Conservation (phyloP, 1,284 basidiomycete species). For the Inonotus obliquus region DNA sequence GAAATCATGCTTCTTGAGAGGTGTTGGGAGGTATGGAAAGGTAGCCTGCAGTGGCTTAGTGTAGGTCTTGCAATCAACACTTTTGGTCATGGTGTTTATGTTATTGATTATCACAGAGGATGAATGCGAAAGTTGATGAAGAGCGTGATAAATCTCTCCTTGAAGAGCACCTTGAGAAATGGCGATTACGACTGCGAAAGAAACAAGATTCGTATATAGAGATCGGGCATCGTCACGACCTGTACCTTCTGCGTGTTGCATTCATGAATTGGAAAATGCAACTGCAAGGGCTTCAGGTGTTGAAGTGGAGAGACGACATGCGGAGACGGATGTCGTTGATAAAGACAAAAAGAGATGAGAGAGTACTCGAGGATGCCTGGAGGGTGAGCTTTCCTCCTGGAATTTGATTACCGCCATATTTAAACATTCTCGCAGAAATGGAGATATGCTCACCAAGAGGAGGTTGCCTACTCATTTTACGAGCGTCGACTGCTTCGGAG, state of each 20-base stretch:
- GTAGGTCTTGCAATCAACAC: constrained; percentile 39
- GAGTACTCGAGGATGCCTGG: constrained; percentile 17
- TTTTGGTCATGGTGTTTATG: not conserved
- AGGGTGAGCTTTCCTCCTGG: constrained; percentile 11
- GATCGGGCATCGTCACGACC: constrained; percentile 6
- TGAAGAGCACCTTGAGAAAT: constrained; percentile 17
- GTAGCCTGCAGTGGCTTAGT: constrained; percentile 62
- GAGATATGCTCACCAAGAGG: constrained; percentile 1
- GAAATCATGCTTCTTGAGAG: constrained; percentile 56
- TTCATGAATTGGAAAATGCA: constrained; percentile 16
- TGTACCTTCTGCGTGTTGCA: not conserved
- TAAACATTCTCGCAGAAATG: constrained; percentile 5
- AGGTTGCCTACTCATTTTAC: constrained; percentile 6
- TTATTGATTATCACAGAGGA: not conserved
- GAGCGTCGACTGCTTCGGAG: not conserved
- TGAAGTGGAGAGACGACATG: constrained; percentile 20
- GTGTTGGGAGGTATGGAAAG: constrained; percentile 68
- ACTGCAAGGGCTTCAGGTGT: constrained; percentile 5
- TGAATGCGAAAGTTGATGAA: constrained; percentile 21
- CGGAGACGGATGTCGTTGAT: constrained; percentile 17
- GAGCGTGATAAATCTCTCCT: constrained; percentile 23
- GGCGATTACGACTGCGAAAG: constrained; percentile 5
- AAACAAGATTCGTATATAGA: constrained; percentile 1
- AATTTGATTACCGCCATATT: not conserved
- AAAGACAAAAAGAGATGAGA: constrained; percentile 17